Conservation (phyloP, 495 filamentous ascomycete genomes). For the Usnea hakonensis region DNA sequence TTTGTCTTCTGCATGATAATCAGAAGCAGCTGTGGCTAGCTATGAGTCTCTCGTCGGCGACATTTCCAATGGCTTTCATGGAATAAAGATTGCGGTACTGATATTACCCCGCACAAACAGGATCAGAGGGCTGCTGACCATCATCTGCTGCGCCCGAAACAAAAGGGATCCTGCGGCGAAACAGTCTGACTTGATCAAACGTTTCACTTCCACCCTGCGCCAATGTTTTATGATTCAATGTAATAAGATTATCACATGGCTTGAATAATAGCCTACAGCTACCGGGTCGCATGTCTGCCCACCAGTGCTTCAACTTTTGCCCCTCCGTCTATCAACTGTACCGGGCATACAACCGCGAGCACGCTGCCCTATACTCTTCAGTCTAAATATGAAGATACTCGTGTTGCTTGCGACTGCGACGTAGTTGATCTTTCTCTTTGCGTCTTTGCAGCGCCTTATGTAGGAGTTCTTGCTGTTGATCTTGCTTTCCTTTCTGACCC, state of each 20-base stretch:
- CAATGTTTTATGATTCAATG: not conserved
- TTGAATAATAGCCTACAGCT: not conserved
- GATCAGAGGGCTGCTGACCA: no score
- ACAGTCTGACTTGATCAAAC: not conserved
- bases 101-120: no score
- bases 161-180: not conserved
- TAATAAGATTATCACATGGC: not conserved
- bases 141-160: slow-evolving; percentile 7
- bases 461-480: not conserved
- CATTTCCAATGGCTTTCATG: not conserved
- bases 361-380: not conserved
- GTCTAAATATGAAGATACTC: not conserved
- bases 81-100: not conserved
- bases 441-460: not conserved
- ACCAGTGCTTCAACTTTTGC: not conserved
- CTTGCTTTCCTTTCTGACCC: not conserved
- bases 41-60: not conserved
- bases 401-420: not conserved
- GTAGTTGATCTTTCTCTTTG: not conserved
- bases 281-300: not conserved
- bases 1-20: not conserved
- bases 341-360: not conserved
- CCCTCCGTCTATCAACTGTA: not conserved
- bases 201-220: not conserved
- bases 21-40: not conserved